These are phyloP conservation scores for Rubia yunnanensis DNA, from an alignment of 257 asterid genomes.

Conservation along the genomic window DNA sequence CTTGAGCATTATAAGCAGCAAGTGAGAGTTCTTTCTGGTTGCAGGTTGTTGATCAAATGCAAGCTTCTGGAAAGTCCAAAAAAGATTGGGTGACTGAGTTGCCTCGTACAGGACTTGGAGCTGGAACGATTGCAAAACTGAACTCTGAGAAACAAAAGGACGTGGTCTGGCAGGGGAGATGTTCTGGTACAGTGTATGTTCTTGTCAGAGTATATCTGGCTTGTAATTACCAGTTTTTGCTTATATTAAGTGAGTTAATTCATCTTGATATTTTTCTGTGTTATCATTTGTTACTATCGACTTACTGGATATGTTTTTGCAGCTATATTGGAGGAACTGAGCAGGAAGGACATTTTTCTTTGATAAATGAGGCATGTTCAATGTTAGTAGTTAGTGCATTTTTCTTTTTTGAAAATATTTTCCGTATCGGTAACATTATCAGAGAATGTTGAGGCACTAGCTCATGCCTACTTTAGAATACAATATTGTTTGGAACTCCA, in stretches of 20 bases:
- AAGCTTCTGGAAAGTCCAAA: slow-evolving; percentile 77
- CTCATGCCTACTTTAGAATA: not conserved
- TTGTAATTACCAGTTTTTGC: slow-evolving; percentile 7
- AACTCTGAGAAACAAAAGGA: slow-evolving; percentile 77
- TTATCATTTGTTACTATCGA: slow-evolving; percentile 7
- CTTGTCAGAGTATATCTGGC: slow-evolving; percentile 13
- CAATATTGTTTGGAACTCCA: not conserved
- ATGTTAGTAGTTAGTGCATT: slow-evolving; percentile 52
- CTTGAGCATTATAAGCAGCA: slow-evolving; percentile 4
- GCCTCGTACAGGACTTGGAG: slow-evolving; percentile 66
- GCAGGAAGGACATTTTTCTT: slow-evolving; percentile 85
- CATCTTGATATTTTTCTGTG: not conserved
- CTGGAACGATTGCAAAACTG: slow-evolving; percentile 58
- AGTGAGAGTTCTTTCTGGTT: slow-evolving; percentile 7
- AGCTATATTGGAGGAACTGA: slow-evolving; percentile 92
- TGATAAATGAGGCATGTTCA: slow-evolving; percentile 94
- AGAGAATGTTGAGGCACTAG: not conserved
- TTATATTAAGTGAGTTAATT: not conserved
- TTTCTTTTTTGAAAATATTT: not conserved
- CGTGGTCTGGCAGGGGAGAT: slow-evolving; percentile 87
- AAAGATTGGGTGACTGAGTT: slow-evolving; percentile 81
- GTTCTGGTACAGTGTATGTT: slow-evolving; percentile 99
- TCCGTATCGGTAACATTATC: not conserved
- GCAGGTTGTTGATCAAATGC: slow-evolving; percentile 85
- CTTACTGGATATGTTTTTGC: slow-evolving; percentile 23